A percentile compares a stretch with the other conserved stretches of the same genome.
Conservation (phyloP, 2,329 filamentous ascomycete genomes). For the Aureobasidium sp. region DNA sequence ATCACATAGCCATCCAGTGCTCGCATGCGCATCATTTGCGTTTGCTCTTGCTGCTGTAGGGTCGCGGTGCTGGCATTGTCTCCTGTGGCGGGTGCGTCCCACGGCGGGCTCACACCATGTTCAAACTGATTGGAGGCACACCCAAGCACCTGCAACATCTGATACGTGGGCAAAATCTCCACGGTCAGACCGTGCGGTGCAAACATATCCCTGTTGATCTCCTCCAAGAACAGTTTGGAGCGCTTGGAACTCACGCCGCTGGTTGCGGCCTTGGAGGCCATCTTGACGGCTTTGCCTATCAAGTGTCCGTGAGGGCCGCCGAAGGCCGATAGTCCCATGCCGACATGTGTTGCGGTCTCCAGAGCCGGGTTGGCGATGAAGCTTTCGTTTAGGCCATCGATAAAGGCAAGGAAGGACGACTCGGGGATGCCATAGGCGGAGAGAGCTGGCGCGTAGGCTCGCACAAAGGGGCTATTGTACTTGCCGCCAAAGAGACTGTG, state of each 20-base stretch:
- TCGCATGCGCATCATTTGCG: background rate
- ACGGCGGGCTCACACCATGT: background rate
- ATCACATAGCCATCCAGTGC: background rate
- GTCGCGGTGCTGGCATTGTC: background rate
- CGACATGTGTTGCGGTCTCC: background rate
- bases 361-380: background rate
- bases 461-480: background rate
- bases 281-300: background rate
- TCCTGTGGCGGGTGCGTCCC: background rate
- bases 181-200: background rate
- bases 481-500: slow-evolving; percentile 3
- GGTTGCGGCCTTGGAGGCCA: background rate
- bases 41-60: background rate
- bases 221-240: background rate
- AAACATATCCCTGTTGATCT: background rate
- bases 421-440: background rate
- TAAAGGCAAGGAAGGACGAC: background rate
- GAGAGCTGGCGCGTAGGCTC: background rate
- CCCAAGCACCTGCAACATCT: background rate
- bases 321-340: background rate
- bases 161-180: background rate
- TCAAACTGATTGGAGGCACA: background rate
- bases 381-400: background rate
- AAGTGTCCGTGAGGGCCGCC: background rate
- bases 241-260: background rate